Evolutionary conservation across 345 rosid genomes (phyloP), one percentile per base, ranked within the genome.

Genomic region (Bruguiera parviflora): DNA sequence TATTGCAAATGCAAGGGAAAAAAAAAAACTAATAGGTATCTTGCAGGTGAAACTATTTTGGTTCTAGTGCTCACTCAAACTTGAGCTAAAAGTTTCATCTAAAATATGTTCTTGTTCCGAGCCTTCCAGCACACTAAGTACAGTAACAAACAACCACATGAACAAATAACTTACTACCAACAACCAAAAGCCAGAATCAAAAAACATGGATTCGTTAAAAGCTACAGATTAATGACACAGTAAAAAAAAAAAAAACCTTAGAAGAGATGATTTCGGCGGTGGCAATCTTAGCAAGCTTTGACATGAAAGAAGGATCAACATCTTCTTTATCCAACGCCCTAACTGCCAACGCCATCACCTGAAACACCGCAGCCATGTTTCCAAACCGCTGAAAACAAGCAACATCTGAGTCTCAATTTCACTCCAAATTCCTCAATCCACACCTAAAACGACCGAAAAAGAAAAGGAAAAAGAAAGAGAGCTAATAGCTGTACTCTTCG

Each of bases 301-400:
- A 80, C 85, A 91, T 80, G 81, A 87, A 88, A 70, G 78, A 76
- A 63, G 83, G 85, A 85, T 94, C 98, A 59, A 82, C 79, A 35
- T 91, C 91, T n/a, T 68, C 76, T 67, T 61, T 66, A 72, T 86
- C 83, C 63, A 94, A 75, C 56, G 89, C 89, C 22, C 82, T 79
- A 71, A 94, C 91, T 62, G 88, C 87, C 52, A 87, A 75, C 7
- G 98, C 88, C 98, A 91, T 89, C 6, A 94, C 96, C 83, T 94
- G 92, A 80, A 94, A 94, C 35, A 89, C 83, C 70, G 96, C 98
- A 51, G 97, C 98, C 90, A 94, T 83, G 78, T 94, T 94, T 63
- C 95, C 83, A 75, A 88, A 91, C 55, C 97, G 81, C 98, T 94
- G 78, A 6, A 1, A 24, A 65, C 37, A 37, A 35, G 20, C 18